phyloP scores from a whole-genome alignment of 306 rosid genomes.

The Fragaria nilgerrensis region DNA sequence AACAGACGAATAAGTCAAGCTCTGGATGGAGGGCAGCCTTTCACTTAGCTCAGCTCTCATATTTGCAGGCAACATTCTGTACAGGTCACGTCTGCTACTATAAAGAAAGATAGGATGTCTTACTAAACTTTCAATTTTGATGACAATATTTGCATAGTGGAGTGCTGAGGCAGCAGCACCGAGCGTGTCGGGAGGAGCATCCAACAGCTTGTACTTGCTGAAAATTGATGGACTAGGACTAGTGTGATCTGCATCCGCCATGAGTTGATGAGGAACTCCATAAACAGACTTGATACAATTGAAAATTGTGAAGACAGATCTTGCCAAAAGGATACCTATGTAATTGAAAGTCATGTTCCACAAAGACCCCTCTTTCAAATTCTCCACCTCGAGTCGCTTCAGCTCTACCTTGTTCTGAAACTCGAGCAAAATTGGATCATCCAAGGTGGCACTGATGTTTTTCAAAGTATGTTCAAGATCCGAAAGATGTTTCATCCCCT shows the following conservation, averaged over 20 bases:
- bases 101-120: slow-evolving; percentile 64
- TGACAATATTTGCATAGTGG: slow-evolving; percentile 80
- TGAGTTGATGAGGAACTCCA: slow-evolving; percentile 45
- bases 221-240: slow-evolving; percentile 35
- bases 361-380: slow-evolving; percentile 56
- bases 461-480: slow-evolving; percentile 74
- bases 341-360: slow-evolving; percentile 86
- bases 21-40: slow-evolving; percentile 61
- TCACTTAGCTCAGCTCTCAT: slow-evolving; percentile 60
- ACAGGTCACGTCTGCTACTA: slow-evolving; percentile 87
- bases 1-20: slow-evolving; percentile 44
- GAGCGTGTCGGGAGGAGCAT: slow-evolving; percentile 72
- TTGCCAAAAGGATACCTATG: slow-evolving; percentile 54
- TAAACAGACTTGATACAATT: slow-evolving; percentile 25
- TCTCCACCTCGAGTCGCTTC: slow-evolving; percentile 75
- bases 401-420: slow-evolving; percentile 68
- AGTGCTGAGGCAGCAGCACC: too few relatives aligned
- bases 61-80: slow-evolving; percentile 74
- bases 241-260: slow-evolving; percentile 43
- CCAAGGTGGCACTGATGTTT: slow-evolving; percentile 37
- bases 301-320: slow-evolving; percentile 71
- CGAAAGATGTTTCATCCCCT: slow-evolving; percentile 74
- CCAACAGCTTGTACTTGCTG: slow-evolving; percentile 49
- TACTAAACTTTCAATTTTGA: slow-evolving; percentile 70
- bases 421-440: slow-evolving; percentile 46